Evolutionary conservation across 2,329 filamentous ascomycete genomes (phyloP).

Genomic region (Lachnellula cervina): DNA sequence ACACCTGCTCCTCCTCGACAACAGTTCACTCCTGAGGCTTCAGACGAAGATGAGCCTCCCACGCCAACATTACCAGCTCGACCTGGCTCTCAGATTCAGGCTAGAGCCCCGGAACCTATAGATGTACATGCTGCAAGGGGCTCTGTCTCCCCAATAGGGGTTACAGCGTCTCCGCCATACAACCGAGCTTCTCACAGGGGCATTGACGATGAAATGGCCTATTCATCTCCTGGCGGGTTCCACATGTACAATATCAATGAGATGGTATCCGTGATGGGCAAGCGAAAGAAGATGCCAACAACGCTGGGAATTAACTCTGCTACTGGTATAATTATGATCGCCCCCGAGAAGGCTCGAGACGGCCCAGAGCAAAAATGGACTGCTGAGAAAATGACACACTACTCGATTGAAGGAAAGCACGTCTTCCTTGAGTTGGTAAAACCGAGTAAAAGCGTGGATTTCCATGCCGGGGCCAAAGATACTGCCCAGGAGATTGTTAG

Average conservation of each 20-base stretch:
- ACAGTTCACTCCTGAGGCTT: conserved; percentile 62
- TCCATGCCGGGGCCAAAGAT: conserved; percentile 95
- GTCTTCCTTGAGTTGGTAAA: conserved; percentile 90
- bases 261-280: conserved; percentile 95
- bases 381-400: conserved; percentile 92
- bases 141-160: conserved; percentile 39
- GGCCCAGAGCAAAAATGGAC: conserved; percentile 89
- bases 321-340: conserved; percentile 84
- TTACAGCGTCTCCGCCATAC: conserved; percentile 48
- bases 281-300: conserved; percentile 98
- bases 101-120: conserved; percentile 36
- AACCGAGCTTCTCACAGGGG: conserved; percentile 42
- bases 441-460: conserved; percentile 92
- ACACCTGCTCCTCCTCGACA: conserved; percentile 40
- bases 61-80: conserved; percentile 60
- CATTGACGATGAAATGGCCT: conserved; percentile 41
- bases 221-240: conserved; percentile 68
- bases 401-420: conserved; percentile 96
- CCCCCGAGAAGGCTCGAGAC: conserved; percentile 77
- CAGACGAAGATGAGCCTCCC: conserved; percentile 57
- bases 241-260: conserved; percentile 97
- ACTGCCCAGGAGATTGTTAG: conserved; percentile 90
- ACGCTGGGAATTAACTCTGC: conserved; percentile 88
- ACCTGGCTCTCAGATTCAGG: conserved; percentile 53
- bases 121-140: conserved; percentile 23